phyloP scores from a whole-genome alignment of 345 rosid genomes.

The Triadica sebifera region DNA sequence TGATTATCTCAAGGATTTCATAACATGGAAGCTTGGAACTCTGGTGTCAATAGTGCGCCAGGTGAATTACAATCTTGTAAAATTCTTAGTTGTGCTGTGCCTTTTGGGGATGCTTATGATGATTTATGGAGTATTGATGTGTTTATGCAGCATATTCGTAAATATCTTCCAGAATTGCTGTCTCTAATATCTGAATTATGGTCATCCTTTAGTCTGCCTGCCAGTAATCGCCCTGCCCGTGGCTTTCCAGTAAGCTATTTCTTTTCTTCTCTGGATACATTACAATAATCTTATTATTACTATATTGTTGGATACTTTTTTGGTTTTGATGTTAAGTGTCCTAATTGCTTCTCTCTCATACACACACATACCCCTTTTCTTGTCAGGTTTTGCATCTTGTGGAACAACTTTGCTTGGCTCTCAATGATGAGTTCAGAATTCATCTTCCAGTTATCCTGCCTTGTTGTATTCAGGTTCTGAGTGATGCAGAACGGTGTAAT shows the following conservation, averaged over 20 bases:
- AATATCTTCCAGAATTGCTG: conserved; percentile 83
- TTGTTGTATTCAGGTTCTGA: conserved; percentile 88
- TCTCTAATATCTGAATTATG: conserved; percentile 84
- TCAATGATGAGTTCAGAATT: conserved; percentile 90
- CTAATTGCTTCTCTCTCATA: background rate
- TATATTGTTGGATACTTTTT: background rate
- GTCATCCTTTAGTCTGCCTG: conserved; percentile 89
- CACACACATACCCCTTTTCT: too few relatives aligned
- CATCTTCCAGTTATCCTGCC: conserved; percentile 96
- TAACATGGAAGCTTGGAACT: conserved; percentile 99
- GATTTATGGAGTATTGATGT: conserved; percentile 22
- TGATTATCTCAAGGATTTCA: conserved; percentile 85
- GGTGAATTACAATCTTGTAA: conserved; percentile 48
- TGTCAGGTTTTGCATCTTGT: conserved; percentile 94
- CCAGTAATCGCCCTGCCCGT: conserved; percentile 60
- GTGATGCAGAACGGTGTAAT: conserved; percentile 91
- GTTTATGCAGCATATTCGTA: conserved; percentile 86
- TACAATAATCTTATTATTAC: background rate
- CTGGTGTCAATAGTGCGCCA: conserved; percentile 95
- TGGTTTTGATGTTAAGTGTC: background rate
- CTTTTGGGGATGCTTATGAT: conserved; percentile 5
- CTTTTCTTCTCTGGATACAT: background rate
- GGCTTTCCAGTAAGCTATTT: conserved; percentile 67
- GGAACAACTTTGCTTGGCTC: conserved; percentile 98
- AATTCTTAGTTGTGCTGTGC: background rate